Evolutionary conservation across 352 stramenopile genomes (phyloP).

Genomic region (Globisporangium alternatum): DNA sequence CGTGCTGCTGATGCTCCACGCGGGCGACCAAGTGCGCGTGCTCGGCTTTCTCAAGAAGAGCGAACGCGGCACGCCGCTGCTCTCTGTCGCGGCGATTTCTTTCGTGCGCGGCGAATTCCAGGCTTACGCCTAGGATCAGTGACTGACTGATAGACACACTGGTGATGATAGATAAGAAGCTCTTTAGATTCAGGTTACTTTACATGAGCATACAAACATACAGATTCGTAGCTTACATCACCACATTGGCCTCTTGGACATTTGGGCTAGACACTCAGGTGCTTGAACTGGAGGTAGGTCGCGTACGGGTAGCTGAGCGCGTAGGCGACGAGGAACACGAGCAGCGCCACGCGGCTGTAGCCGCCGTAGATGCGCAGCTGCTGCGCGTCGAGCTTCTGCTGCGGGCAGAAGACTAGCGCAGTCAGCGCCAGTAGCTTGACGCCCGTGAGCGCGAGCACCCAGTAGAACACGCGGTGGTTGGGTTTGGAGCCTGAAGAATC

Average conservation of each 20-base stretch:
- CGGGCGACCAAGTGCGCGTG: constrained; percentile 36
- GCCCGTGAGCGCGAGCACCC: constrained; percentile 14
- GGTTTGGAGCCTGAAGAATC: not conserved
- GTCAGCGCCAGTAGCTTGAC: constrained; percentile 23
- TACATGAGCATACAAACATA: not conserved
- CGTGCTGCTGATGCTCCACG: constrained; percentile 31
- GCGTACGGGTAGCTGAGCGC: constrained; percentile 19
- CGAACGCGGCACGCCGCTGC: constrained; percentile 37
- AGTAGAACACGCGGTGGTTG: constrained; percentile 16
- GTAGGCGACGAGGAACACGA: constrained; percentile 27
- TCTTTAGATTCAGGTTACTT: not conserved
- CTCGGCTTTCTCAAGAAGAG: constrained; percentile 38
- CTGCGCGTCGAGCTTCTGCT: constrained; percentile 45
- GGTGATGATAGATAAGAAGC: not conserved
- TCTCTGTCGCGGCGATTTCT: constrained; percentile 32
- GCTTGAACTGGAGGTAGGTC: constrained; percentile 19
- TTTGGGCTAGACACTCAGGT: not conserved
- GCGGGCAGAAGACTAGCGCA: constrained; percentile 28
- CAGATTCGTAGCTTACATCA: not conserved
- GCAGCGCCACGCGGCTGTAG: constrained; percentile 29
- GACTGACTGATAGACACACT: no score
- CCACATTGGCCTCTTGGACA: not conserved
- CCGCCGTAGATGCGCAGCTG: constrained; percentile 45
- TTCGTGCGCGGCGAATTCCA: constrained; percentile 39
- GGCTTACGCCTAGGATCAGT: constrained; percentile 25